phyloP scores from a whole-genome alignment of 768 basidiomycete genomes.

The Boletus sp. region DNA sequence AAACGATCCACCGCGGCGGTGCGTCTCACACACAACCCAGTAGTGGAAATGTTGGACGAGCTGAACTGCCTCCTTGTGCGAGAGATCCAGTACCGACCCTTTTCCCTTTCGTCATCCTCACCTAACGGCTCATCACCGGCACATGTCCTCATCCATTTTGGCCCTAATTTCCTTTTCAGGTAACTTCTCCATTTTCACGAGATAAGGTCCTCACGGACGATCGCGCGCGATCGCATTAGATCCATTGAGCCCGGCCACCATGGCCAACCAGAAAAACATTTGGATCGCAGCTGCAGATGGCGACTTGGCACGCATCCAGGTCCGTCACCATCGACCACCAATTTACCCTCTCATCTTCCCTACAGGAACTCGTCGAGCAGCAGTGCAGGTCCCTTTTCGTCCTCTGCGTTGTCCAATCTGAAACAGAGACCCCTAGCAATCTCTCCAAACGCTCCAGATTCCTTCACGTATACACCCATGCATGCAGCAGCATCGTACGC shows the following conservation, averaged over 20 bases:
- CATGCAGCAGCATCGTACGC: constrained; percentile 95
- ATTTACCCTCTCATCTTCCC: constrained; percentile 1
- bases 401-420: constrained; percentile 26
- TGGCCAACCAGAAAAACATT: constrained; percentile 57
- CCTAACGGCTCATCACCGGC: constrained; percentile 15
- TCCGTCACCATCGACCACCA: constrained; percentile 32
- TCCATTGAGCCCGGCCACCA: constrained; percentile 15
- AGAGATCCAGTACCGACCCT: neutral
- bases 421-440: constrained; percentile 42
- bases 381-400: constrained; percentile 44
- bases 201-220: constrained; percentile 14
- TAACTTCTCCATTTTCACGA: constrained; percentile 7
- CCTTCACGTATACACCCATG: constrained; percentile 82
- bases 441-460: constrained; percentile 71
- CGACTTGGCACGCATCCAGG: constrained; percentile 73
- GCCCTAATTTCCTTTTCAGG: constrained; percentile 28
- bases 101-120: neutral
- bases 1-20: constrained; percentile 1
- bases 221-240: constrained; percentile 9
- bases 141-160: neutral
- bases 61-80: too few species aligned
- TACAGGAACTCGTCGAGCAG: constrained; percentile 58
- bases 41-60: neutral
- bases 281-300: constrained; percentile 95
- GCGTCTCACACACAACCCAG: neutral